These are phyloP conservation scores for Colletotrichum sojae DNA, from an alignment of 2,329 filamentous ascomycete species.

Conservation along the genomic window DNA sequence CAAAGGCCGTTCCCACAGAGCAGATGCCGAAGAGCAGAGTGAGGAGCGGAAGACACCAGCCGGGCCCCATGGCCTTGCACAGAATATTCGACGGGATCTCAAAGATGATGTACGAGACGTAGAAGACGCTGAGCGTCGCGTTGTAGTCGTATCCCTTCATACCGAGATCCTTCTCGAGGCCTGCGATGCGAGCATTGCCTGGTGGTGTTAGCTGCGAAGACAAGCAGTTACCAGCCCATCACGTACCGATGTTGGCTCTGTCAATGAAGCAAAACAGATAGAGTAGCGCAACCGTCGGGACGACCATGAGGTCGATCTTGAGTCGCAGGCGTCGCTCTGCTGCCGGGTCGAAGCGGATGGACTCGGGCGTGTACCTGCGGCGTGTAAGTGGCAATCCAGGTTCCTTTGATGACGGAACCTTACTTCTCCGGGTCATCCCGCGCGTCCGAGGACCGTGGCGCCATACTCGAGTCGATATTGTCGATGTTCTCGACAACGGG, in stretches of 20 bases:
- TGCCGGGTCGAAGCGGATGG: slow-evolving; percentile 45
- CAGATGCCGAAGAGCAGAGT: slow-evolving; percentile 71
- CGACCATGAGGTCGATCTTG: slow-evolving; percentile 74
- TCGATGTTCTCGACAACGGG: slow-evolving; percentile 26
- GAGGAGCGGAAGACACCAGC: slow-evolving; percentile 73
- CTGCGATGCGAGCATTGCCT: slow-evolving; percentile 73
- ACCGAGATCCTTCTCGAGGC: slow-evolving; percentile 68
- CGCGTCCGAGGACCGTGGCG: slow-evolving; percentile 6
- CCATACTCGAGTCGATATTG: slow-evolving; percentile 24
- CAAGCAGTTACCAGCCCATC: too few relatives aligned
- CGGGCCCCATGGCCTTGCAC: slow-evolving; percentile 76
- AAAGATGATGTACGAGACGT: slow-evolving; percentile 75
- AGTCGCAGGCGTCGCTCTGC: slow-evolving; percentile 58
- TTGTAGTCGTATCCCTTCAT: slow-evolving; percentile 74
- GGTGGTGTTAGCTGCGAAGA: slow-evolving; percentile 1
- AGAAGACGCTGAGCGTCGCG: slow-evolving; percentile 72
- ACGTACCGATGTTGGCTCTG: slow-evolving; percentile 74
- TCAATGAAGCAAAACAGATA: slow-evolving; percentile 80
- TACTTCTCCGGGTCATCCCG: slow-evolving; percentile 27
- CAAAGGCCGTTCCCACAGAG: slow-evolving; percentile 74
- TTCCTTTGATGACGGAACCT: not conserved
- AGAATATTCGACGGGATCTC: slow-evolving; percentile 74
- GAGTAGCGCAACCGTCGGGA: slow-evolving; percentile 73
- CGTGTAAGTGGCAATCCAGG: not conserved
- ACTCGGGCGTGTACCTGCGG: slow-evolving; percentile 4